Evolutionary conservation across 441 rosid genomes (phyloP).

Genomic region (Aleurites moluccanus): DNA sequence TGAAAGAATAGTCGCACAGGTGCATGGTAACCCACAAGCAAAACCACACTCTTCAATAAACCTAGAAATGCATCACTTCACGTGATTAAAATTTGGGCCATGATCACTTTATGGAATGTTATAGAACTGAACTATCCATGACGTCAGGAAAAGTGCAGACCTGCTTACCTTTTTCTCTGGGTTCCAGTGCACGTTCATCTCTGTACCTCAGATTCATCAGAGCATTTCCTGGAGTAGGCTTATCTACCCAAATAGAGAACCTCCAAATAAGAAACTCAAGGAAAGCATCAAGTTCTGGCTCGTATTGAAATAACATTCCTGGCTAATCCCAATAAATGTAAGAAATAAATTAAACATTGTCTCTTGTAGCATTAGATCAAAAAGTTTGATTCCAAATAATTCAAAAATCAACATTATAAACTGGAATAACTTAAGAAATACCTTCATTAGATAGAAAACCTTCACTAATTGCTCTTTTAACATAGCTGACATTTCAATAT

Average conservation of each 20-base stretch:
- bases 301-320: conserved; percentile 97
- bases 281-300: conserved; percentile 96
- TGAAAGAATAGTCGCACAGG: neutral
- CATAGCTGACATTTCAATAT: conserved; percentile 95
- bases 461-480: conserved; percentile 89
- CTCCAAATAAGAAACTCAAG: conserved; percentile 98
- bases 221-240: conserved; percentile 93
- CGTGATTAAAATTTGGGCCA: no score
- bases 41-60: neutral
- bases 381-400: neutral
- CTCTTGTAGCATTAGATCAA: neutral
- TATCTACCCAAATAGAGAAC: conserved; percentile 97
- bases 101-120: no score
- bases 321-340: conserved; percentile 68
- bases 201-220: conserved; percentile 88
- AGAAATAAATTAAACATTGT: conserved; percentile 28
- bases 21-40: neutral
- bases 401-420: neutral
- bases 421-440: conserved; percentile 27
- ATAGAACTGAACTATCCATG: neutral
- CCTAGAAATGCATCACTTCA: neutral
- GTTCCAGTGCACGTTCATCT: conserved; percentile 65
- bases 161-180: conserved; percentile 54
- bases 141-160: conserved; percentile 20
- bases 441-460: conserved; percentile 93